Evolutionary conservation across 768 basidiomycete genomes (phyloP).

Genomic region (Lactifluus hygrophoroides): DNA sequence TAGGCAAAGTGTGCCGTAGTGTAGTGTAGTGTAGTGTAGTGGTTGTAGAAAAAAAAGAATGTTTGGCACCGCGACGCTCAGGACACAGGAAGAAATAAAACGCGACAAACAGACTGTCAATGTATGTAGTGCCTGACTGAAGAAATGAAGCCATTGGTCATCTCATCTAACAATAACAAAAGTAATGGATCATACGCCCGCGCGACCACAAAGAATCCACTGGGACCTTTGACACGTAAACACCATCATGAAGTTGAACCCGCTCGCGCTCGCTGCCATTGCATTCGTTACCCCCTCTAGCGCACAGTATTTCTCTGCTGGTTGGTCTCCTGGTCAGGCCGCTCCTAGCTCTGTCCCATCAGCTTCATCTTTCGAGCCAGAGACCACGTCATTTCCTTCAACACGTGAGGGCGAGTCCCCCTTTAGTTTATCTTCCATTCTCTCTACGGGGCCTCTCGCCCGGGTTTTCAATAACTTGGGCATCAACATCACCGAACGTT

Average conservation of each 20-base stretch:
- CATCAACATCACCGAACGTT: conserved; percentile 59
- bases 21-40: background rate
- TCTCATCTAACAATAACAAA: too few species aligned
- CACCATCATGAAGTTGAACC: conserved; percentile 7
- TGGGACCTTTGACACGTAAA: too few species aligned
- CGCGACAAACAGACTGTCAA: too few species aligned
- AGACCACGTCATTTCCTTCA: background rate
- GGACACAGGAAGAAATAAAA: too few species aligned
- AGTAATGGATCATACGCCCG: too few species aligned
- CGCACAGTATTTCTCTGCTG: conserved; percentile 72
- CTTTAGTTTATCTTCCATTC: conserved; percentile 26
- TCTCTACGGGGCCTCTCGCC: conserved; percentile 48
- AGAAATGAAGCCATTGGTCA: too few species aligned
- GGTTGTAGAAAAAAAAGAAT: too few species aligned
- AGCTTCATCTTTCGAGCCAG: conserved; percentile 19
- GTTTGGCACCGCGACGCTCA: too few species aligned
- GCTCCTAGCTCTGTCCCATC: conserved; percentile 23
- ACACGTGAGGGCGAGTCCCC: conserved; percentile 1
- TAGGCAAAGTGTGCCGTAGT: background rate
- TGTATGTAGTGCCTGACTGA: too few species aligned
- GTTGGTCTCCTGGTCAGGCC: conserved; percentile 74
- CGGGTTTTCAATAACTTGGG: conserved; percentile 49
- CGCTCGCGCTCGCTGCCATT: conserved; percentile 8
- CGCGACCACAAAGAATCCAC: background rate
- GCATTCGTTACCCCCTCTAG: conserved; percentile 29